A percentile compares a stretch with the other conserved stretches of the same genome.
phyloP scores from a whole-genome alignment of 495 filamentous ascomycete genomes.

The Barbatosphaeria neglecta region DNA sequence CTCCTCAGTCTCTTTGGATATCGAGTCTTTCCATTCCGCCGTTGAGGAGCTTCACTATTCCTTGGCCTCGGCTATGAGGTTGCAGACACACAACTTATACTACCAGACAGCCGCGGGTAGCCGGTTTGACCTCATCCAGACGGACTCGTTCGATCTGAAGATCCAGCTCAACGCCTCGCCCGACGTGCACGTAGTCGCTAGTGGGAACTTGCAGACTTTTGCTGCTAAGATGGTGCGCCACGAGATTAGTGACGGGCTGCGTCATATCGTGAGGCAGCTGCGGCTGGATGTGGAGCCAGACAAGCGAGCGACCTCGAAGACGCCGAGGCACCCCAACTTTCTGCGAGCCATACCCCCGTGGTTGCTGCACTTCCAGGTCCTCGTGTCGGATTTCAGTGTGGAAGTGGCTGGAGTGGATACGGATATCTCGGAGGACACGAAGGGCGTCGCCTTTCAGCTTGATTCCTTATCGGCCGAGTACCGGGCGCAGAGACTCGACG shows the following conservation, averaged over 20 bases:
- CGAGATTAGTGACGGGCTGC: constrained; percentile 84
- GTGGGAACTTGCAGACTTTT: constrained; percentile 73
- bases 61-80: constrained; percentile 64
- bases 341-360: constrained; percentile 70
- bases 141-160: constrained; percentile 77
- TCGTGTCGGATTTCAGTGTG: constrained; percentile 77
- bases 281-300: constrained; percentile 48
- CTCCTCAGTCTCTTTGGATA: constrained; percentile 81
- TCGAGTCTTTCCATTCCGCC: constrained; percentile 86
- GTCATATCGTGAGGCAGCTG: constrained; percentile 79
- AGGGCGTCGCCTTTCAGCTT: constrained; percentile 74
- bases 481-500: constrained; percentile 62
- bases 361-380: constrained; percentile 73
- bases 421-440: constrained; percentile 62
- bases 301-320: constrained; percentile 40
- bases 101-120: constrained; percentile 78
- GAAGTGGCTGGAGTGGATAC: constrained; percentile 84
- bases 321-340: constrained; percentile 46
- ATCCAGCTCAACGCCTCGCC: constrained; percentile 74
- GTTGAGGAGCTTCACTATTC: constrained; percentile 80
- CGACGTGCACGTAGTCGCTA: constrained; percentile 69
- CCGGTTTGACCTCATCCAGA: constrained; percentile 75
- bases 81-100: constrained; percentile 84
- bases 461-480: constrained; percentile 91
- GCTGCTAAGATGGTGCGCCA: constrained; percentile 79